Evolutionary conservation across 129 eudicot species (phyloP).

Genomic region (Rutidosis leptorrhynchoides): DNA sequence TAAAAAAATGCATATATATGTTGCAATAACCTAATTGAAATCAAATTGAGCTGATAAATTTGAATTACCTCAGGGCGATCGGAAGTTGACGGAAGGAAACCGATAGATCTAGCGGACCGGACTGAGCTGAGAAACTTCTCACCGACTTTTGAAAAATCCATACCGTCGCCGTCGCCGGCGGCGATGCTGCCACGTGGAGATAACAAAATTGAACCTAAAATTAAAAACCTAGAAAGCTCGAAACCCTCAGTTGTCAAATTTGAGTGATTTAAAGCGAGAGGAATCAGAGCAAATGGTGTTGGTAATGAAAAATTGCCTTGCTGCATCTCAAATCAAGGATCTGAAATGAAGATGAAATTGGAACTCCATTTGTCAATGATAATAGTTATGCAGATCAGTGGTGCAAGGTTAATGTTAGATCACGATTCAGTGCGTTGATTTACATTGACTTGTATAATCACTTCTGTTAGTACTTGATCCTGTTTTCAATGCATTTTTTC

Average conservation of each 20-base stretch:
- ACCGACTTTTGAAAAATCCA: conserved; percentile 96
- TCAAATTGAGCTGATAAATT: not conserved
- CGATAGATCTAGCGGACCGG: conserved; percentile 88
- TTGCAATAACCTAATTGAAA: not conserved
- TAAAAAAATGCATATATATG: no score
- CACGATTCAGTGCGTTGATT: conserved; percentile 24
- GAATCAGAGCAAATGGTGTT: conserved; percentile 57
- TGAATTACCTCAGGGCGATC: conserved; percentile 58
- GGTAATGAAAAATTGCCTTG: conserved; percentile 35
- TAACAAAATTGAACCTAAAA: conserved; percentile 64
- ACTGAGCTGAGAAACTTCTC: conserved; percentile 93
- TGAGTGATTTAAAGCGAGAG: conserved; percentile 56
- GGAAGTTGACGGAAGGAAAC: conserved; percentile 63
- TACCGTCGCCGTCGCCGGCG: conserved; percentile 30
- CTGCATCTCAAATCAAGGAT: conserved; percentile 69
- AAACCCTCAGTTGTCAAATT: conserved; percentile 53
- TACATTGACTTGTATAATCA: conserved; percentile 26
- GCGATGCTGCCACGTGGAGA: conserved; percentile 44
- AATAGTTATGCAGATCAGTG: conserved; percentile 5
- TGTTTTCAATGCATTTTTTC: not conserved
- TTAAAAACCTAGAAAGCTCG: conserved; percentile 61
- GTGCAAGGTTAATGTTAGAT: conserved; percentile 31
- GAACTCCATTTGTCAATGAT: not conserved
- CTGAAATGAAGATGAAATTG: conserved; percentile 23
- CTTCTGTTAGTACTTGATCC: conserved; percentile 17